Conservation (phyloP, 768 basidiomycete species). For the Tremella yokohamensis region DNA sequence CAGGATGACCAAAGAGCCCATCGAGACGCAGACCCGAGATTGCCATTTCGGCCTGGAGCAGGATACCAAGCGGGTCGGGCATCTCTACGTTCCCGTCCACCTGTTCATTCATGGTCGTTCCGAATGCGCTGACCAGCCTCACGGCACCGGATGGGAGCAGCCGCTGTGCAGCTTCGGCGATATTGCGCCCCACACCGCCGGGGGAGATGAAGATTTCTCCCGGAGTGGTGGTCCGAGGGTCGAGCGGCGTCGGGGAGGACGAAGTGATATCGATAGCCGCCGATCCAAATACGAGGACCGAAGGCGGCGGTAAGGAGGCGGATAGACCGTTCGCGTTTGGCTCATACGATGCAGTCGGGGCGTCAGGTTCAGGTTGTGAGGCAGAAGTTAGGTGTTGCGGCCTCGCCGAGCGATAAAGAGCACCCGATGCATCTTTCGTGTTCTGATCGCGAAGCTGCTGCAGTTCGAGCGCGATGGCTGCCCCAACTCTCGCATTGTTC, state of each 20-base stretch:
- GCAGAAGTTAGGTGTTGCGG: not conserved
- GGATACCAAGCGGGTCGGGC: slow-evolving; percentile 66
- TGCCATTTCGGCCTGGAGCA: slow-evolving; percentile 61
- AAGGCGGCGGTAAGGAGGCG: slow-evolving; percentile 19
- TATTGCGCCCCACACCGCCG: slow-evolving; percentile 92
- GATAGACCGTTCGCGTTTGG: not conserved
- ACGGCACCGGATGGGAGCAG: slow-evolving; percentile 53
- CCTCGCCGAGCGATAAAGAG: slow-evolving; percentile 7
- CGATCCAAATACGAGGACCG: slow-evolving; percentile 72
- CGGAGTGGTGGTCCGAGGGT: slow-evolving; percentile 71
- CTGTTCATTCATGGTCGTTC: not conserved
- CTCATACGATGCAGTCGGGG: not conserved
- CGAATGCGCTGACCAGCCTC: slow-evolving; percentile 71
- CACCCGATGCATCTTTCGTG: slow-evolving; percentile 32
- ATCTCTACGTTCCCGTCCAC: not conserved
- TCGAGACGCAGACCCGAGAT: slow-evolving; percentile 75
- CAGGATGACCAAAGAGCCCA: slow-evolving; percentile 57
- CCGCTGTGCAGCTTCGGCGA: slow-evolving; percentile 83
- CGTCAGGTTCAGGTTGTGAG: not conserved
- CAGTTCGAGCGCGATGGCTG: slow-evolving; percentile 56
- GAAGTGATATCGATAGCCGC: slow-evolving; percentile 82
- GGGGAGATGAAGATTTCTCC: slow-evolving; percentile 69
- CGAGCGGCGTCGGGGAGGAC: slow-evolving; percentile 47
- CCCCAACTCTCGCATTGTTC: slow-evolving; percentile 81
- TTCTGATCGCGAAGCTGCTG: slow-evolving; percentile 55